Percentiles rank a stretch among this genome's conserved stretches.
Conservation (phyloP, 129 eudicot genomes). For the Flaveria bidentis region DNA sequence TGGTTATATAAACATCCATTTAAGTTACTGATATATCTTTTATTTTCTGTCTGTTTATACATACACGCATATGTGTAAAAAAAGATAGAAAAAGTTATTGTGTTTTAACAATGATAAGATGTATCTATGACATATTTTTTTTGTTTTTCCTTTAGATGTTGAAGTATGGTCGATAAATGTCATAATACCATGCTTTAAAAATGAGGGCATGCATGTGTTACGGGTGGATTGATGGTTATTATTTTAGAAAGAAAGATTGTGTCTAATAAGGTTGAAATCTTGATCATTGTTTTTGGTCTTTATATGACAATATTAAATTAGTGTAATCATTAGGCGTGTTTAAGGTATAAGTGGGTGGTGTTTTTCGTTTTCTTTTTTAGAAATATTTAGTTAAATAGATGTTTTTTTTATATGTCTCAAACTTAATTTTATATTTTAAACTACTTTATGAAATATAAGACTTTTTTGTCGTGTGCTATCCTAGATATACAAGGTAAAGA, state of each 20-base stretch:
- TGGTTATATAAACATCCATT: no score
- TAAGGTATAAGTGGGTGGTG: neutral
- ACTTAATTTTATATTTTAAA: no score
- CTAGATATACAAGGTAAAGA: no score
- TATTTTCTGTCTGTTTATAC: no score
- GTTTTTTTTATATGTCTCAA: no score
- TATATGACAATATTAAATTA: neutral
- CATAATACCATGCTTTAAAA: neutral
- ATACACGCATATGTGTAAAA: accelerated
- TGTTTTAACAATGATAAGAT: no score
- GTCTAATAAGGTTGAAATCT: conserved; percentile 12
- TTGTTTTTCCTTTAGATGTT: neutral
- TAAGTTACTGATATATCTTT: no score
- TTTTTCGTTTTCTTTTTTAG: neutral
- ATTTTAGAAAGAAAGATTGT: conserved; percentile 7
- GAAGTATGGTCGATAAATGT: neutral
- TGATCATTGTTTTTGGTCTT: conserved; percentile 11
- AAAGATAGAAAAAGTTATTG: no score
- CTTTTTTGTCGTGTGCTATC: no score
- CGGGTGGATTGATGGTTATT: neutral
- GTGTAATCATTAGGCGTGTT: conserved; percentile 26
- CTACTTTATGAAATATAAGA: no score
- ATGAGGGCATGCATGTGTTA: neutral
- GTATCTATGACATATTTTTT: neutral
- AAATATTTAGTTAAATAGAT: no score